These are phyloP conservation scores for Colletotrichum filicis DNA, from an alignment of 2,329 filamentous ascomycete species.

Conservation along the genomic window DNA sequence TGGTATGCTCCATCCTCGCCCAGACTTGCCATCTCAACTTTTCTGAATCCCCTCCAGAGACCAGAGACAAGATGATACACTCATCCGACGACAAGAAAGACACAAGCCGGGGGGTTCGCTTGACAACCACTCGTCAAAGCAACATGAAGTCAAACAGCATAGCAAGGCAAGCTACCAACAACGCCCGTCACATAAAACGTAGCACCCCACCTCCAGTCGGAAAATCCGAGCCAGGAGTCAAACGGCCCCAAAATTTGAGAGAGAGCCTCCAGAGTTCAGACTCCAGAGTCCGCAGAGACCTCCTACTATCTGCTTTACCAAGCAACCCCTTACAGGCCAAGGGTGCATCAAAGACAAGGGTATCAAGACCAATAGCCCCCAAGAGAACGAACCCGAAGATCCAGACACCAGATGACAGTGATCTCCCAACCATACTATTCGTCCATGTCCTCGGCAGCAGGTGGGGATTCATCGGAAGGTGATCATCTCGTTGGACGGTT, in stretches of 20 bases:
- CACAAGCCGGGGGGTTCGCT: too few species aligned
- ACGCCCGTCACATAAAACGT: too few species aligned
- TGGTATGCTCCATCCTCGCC: background rate
- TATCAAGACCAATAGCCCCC: too few species aligned
- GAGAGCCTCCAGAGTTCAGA: too few species aligned
- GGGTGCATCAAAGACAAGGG: too few species aligned
- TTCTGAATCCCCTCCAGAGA: background rate
- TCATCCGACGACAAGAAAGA: background rate
- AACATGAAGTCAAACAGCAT: background rate
- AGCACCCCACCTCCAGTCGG: background rate
- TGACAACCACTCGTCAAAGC: background rate
- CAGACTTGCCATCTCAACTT: background rate
- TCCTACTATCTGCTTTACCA: background rate
- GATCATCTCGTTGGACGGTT: background rate
- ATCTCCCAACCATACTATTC: background rate
- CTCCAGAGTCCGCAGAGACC: background rate
- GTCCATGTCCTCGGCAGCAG: background rate
- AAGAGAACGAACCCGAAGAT: background rate
- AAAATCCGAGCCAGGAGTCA: background rate
- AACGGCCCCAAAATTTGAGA: background rate
- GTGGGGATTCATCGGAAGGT: background rate
- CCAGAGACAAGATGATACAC: too few species aligned
- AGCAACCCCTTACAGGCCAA: background rate
- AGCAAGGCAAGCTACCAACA: background rate
- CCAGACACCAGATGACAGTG: background rate